Evolutionary conservation across 768 basidiomycete genomes (phyloP).

Genomic region (Leccinum arenicola): DNA sequence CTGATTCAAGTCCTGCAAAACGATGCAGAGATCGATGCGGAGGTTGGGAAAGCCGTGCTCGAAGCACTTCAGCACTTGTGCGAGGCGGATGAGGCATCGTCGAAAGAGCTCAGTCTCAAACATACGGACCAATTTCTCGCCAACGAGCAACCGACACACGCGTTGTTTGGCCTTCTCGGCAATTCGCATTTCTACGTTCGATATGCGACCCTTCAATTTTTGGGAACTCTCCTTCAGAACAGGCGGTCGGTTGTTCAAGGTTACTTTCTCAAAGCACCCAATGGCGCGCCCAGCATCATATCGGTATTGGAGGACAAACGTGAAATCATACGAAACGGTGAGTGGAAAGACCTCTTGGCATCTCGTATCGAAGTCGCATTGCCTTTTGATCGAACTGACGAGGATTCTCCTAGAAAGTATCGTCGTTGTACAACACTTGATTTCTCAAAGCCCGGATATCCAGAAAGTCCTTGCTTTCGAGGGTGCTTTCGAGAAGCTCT

Average conservation of each 20-base stretch:
- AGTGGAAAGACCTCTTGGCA: conserved; percentile 19
- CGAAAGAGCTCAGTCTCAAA: conserved; percentile 68
- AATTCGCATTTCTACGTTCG: conserved; percentile 83
- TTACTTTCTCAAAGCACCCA: conserved; percentile 86
- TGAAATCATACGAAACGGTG: conserved; percentile 88
- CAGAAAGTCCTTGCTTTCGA: conserved; percentile 97
- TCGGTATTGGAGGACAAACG: conserved; percentile 78
- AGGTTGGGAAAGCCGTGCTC: conserved; percentile 88
- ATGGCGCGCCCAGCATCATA: conserved; percentile 71
- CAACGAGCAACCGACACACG: conserved; percentile 68
- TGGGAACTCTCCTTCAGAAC: conserved; percentile 78
- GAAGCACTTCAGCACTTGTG: conserved; percentile 88
- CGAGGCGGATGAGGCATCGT: conserved; percentile 61
- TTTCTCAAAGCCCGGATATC: conserved; percentile 86
- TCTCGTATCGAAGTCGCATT: neutral
- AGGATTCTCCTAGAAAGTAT: conserved; percentile 62
- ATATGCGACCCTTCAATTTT: conserved; percentile 78
- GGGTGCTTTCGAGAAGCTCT: conserved; percentile 93
- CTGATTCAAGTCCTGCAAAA: conserved; percentile 80
- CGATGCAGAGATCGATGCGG: conserved; percentile 87
- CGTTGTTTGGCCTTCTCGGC: conserved; percentile 71
- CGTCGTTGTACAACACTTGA: conserved; percentile 74
- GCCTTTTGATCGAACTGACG: conserved; percentile 7
- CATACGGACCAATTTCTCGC: conserved; percentile 80
- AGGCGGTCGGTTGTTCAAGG: conserved; percentile 78